phyloP scores from a whole-genome alignment of 2,329 filamentous ascomycete genomes.

The Pestalotiopsis sp. region DNA sequence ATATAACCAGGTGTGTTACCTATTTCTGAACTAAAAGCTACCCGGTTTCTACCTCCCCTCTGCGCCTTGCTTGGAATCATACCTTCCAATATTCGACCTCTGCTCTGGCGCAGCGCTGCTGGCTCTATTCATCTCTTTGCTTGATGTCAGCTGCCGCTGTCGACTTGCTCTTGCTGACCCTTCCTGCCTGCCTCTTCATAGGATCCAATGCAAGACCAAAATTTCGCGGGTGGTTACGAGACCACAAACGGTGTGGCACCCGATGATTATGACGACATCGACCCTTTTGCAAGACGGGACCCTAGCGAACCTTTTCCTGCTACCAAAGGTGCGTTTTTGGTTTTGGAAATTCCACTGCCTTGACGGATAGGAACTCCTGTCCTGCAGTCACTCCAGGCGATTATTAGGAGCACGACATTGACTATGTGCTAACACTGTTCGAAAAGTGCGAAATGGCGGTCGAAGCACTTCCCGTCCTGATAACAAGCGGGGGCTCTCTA shows the following conservation, averaged over 20 bases:
- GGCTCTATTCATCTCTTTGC: not conserved
- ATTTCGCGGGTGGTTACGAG: constrained; percentile 25
- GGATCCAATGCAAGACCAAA: constrained; percentile 26
- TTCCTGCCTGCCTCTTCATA: constrained; percentile 14
- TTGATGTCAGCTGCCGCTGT: not conserved
- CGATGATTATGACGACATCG: constrained; percentile 23
- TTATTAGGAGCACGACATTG: not conserved
- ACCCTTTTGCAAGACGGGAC: constrained; percentile 21
- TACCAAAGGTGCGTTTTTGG: constrained; percentile 25
- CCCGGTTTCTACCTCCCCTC: not conserved
- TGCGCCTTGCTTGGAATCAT: not conserved
- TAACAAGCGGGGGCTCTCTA: constrained; percentile 32
- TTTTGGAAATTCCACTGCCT: not conserved
- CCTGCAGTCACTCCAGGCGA: not conserved
- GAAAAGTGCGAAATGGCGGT: constrained; percentile 26
- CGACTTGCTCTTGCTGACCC: not conserved
- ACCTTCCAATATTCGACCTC: not conserved
- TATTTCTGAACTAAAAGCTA: not conserved
- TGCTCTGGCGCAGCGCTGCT: not conserved
- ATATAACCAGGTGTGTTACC: constrained; percentile 29
- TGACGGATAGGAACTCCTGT: not conserved
- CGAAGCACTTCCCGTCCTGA: constrained; percentile 21
- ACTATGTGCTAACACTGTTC: constrained; percentile 19
- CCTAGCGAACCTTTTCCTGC: constrained; percentile 23
- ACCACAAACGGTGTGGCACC: constrained; percentile 21